A percentile compares a stretch with the other conserved stretches of the same genome.
Evolutionary conservation across 345 rosid genomes (phyloP).

Genomic region (Balakata baccata): DNA sequence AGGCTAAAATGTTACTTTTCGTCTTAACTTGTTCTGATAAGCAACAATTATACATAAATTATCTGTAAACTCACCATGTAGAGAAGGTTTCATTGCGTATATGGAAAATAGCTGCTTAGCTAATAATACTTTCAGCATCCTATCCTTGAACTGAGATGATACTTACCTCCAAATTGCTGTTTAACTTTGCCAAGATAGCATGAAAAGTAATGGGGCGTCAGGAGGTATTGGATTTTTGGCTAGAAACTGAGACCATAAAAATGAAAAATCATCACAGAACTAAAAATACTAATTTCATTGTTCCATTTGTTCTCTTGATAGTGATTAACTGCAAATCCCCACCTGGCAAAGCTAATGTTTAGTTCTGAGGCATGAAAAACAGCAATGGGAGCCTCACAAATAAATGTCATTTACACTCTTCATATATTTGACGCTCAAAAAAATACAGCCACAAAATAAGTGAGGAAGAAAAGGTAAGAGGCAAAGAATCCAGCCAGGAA

Average conservation of each 20-base stretch:
- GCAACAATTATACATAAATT: no score
- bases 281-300: neutral
- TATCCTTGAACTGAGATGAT: no score
- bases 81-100: no score
- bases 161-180: no score
- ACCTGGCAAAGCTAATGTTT: conserved; percentile 1
- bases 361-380: neutral
- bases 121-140: no score
- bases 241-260: neutral
- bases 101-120: no score
- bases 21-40: no score
- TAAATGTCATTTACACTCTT: conserved; percentile 39
- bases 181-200: no score
- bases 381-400: conserved; percentile 12
- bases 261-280: neutral
- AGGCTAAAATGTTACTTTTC: no score
- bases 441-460: neutral
- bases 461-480: neutral
- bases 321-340: neutral
- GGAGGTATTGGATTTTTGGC: no score
- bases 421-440: conserved; percentile 19
- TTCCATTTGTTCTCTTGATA: neutral
- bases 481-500: conserved; percentile 26
- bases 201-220: no score
- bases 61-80: no score